Base-by-base conservation (phyloP, 805 yeast species). In the Zygoascus ofunaensis region DNA sequence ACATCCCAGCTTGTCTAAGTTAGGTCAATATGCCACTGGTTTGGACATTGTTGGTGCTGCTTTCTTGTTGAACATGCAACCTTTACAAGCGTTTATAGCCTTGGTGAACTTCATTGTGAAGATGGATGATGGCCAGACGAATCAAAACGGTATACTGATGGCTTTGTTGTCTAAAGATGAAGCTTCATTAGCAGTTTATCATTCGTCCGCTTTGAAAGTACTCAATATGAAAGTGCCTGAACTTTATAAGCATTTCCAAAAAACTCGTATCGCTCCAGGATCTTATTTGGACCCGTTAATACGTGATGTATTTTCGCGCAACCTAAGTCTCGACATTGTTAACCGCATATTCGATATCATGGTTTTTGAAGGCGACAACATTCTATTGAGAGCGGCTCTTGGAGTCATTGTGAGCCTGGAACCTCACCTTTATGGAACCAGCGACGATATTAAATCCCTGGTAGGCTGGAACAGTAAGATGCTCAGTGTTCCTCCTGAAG, bases 351-450 rank as follows among this genome's bases (percentile, higher is more conserved):
- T 82, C 48, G 89, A 82, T 56, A 64, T 80, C 4, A 70, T 70
- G 56, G 56, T 79, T 8, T 79, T 79, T 56, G 86, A 80, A 55
- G 79, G 80, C 5, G 83, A 76, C 51, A 60, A 71, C 1, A 68
- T 79, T 49, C 55, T 81, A 40, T 60, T 77, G 36, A 68, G 81
- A 18, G 68, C 72, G 8, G 64, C 73, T 1, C 57, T 81, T n/a
- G 82, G 77, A 0, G 56, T 79, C 12, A 55, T 82, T 36, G 65
- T 67, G 20, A 64, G 66, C 35, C 61, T 75, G 17, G 73, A 72
- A 38, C 73, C 69, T 46, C 73, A 72, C 52, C 64, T 80, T 26
- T 77, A 69, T 55, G 83, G 79, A 2, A 51, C 67, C 34, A 64
- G 64, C 38, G 53, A 63, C 19, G 84, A 78, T 53, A 62, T 76